Evolutionary conservation across 805 yeast species (phyloP), one percentile per base, ranked within the genome.

Genomic region (Priceomyces carsonii): DNA sequence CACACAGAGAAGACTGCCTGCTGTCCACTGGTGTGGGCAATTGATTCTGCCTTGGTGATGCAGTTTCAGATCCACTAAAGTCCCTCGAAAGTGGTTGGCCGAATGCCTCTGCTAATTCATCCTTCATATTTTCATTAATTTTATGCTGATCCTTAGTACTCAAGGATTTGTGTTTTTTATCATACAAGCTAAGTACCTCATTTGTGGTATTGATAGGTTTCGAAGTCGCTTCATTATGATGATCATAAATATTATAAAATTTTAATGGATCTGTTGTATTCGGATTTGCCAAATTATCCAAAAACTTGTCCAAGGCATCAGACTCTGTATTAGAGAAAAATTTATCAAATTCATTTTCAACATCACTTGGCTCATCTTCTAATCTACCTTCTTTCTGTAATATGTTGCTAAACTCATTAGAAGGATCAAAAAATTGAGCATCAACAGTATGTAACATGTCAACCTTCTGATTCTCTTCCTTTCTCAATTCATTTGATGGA

Each of bases 261-360:
- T 61, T 63, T 25, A 59, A 47, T 3, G 67, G 68, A 35, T 57
- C 55, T 18, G 47, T 27, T 20, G 46, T 44, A 19, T 48, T 26
- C 30, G 60, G 50, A 45, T 55, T 53, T 19, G 60, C 67, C 45
- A 68, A 55, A 40, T 60, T 61, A 40, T 68, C 73, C 48, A 68
- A 53, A 37, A 68, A 68, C 46, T 48, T 55, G 40, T 66, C 71
- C 48, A 68, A 57, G 14, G 66, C 65, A 47, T 59, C 54, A 8
- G 63, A 53, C 40, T 63, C 69, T 13, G 63, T 60, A 41, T 59
- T 55, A 26, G 63, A 53, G 36, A 63, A 63, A 38, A 63, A 63
- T 35, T 59, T 57, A 39, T 61, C 67, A 44, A 59, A 54, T 4
- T 61, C 64, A 26, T 60, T n/a, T 21, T 30, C 61, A 3, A 42